Conservation (phyloP, 306 rosid species). For the Pyrus communis region DNA sequence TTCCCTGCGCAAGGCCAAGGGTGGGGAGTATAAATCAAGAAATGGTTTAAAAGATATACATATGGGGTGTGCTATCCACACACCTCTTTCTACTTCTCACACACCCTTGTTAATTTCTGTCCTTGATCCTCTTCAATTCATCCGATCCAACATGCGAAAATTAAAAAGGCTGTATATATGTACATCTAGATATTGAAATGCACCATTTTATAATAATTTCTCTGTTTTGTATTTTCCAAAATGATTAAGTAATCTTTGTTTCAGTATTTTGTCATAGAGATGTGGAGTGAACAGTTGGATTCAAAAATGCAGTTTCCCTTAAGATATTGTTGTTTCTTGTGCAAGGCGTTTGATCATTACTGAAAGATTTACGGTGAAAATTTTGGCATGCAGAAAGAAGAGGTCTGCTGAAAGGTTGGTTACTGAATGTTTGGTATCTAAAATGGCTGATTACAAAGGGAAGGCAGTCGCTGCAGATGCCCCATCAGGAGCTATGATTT, state of each 20-base stretch:
- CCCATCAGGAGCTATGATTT: slow-evolving; percentile 59
- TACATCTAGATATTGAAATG: background rate
- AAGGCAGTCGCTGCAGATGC: slow-evolving; percentile 25
- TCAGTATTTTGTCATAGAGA: background rate
- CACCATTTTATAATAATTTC: background rate
- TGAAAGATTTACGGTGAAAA: background rate
- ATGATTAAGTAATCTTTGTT: background rate
- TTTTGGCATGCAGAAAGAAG: slow-evolving; percentile 39
- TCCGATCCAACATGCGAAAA: too few relatives aligned
- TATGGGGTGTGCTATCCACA: too few relatives aligned
- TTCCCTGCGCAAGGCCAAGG: too few relatives aligned
- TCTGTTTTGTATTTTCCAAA: background rate
- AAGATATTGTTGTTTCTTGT: background rate
- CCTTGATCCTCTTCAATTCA: too few relatives aligned
- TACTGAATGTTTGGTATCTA: slow-evolving; percentile 20
- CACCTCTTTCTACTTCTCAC: too few relatives aligned
- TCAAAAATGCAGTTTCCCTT: background rate
- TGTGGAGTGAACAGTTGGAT: background rate
- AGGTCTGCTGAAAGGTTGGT: slow-evolving; percentile 23
- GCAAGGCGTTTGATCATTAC: background rate
- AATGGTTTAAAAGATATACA: too few relatives aligned
- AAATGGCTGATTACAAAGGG: slow-evolving; percentile 44
- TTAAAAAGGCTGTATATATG: background rate
- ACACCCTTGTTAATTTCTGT: too few relatives aligned
- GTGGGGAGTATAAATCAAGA: too few relatives aligned